phyloP scores from a whole-genome alignment of 495 filamentous ascomycete species.

The Penicillium robsamsonii region DNA sequence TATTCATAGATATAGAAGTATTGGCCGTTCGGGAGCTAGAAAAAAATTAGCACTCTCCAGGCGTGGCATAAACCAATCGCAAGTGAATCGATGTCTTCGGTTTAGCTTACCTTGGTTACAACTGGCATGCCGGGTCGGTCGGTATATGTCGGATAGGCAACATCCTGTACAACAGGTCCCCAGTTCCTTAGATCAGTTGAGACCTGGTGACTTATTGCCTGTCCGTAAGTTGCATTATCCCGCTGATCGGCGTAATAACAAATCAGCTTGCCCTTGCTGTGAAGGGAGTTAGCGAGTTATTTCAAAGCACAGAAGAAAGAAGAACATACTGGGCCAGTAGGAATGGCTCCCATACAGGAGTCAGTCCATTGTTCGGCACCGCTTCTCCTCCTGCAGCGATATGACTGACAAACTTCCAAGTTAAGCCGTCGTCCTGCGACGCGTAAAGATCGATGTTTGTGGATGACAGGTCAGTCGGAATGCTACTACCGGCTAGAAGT shows the following conservation, averaged over 20 bases:
- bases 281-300: background rate
- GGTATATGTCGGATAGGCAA: slow-evolving; percentile 50
- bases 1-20: slow-evolving; percentile 66
- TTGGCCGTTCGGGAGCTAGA: slow-evolving; percentile 55
- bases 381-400: slow-evolving; percentile 64
- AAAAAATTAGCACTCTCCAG: background rate
- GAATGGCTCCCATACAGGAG: slow-evolving; percentile 72
- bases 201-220: slow-evolving; percentile 63
- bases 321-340: slow-evolving; percentile 46
- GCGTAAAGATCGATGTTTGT: slow-evolving; percentile 71
- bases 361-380: slow-evolving; percentile 58
- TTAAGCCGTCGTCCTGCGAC: slow-evolving; percentile 53
- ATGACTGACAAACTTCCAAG: slow-evolving; percentile 65
- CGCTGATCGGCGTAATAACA: slow-evolving; percentile 71
- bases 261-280: slow-evolving; percentile 54
- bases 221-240: slow-evolving; percentile 57
- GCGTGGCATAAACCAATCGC: background rate
- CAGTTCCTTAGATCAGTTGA: slow-evolving; percentile 57
- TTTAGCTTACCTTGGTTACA: slow-evolving; percentile 39
- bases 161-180: slow-evolving; percentile 59
- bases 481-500: slow-evolving; percentile 60
- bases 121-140: slow-evolving; percentile 67
- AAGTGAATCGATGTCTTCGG: background rate
- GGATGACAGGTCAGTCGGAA: slow-evolving; percentile 57
- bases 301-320: background rate